phyloP scores from a whole-genome alignment of 2,329 filamentous ascomycete species.

The Dactylellina sp. region DNA sequence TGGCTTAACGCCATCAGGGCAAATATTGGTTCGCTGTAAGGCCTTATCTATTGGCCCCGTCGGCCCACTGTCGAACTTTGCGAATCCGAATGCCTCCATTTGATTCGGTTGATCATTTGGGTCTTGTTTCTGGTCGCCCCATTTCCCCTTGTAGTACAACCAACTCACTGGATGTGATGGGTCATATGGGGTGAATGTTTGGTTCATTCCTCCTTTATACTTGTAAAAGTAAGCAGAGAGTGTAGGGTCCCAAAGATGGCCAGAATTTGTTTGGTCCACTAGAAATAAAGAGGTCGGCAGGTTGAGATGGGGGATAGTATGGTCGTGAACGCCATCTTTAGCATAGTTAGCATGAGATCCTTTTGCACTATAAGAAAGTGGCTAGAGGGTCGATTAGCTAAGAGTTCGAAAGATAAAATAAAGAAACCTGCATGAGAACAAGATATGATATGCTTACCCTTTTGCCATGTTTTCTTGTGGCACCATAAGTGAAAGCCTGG shows the following conservation, averaged over 20 bases:
- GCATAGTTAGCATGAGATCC: slow-evolving; percentile 76
- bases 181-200: slow-evolving; percentile 67
- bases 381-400: slow-evolving; percentile 63
- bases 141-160: slow-evolving; percentile 71
- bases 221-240: slow-evolving; percentile 70
- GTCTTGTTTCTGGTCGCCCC: slow-evolving; percentile 72
- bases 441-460: slow-evolving; percentile 30
- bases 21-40: slow-evolving; percentile 25
- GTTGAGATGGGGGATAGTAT: slow-evolving; percentile 73
- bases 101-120: slow-evolving; percentile 60
- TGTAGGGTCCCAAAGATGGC: slow-evolving; percentile 72
- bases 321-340: slow-evolving; percentile 71
- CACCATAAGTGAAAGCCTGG: slow-evolving; percentile 72
- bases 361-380: slow-evolving; percentile 71
- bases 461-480: slow-evolving; percentile 68
- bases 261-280: slow-evolving; percentile 70
- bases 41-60: slow-evolving; percentile 36
- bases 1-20: slow-evolving; percentile 29
- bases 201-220: slow-evolving; percentile 65
- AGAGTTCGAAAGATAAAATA: slow-evolving; percentile 12
- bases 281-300: slow-evolving; percentile 68
- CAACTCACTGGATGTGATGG: slow-evolving; percentile 67
- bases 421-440: background rate
- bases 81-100: slow-evolving; percentile 26
- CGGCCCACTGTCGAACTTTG: slow-evolving; percentile 32